Base-by-base conservation (phyloP, 1,284 basidiomycete species). In the Boletus semigastroideus region DNA sequence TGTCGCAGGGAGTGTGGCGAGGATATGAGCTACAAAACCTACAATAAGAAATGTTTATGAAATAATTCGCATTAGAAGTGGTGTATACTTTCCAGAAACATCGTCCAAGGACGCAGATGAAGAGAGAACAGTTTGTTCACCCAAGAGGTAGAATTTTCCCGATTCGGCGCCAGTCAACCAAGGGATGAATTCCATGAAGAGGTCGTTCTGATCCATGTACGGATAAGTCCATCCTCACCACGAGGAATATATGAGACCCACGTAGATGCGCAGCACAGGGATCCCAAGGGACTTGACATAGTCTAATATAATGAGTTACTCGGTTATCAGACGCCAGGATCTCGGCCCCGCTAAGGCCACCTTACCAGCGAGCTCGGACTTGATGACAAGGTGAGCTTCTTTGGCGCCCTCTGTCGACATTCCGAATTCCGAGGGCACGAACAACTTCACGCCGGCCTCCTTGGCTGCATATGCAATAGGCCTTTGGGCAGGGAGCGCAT, bases 391-490 rank as follows among this genome's bases (percentile, higher is more conserved):
- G 25, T 61, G 59, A 14, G 66, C 66, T 0, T 62, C 60, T 41
- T 57, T 61, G 7, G 56, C 53, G 8, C 62, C 63, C 17, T 69
- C 63, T 1, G 65, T 65, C 11, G 61, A 61, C 55, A 61, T 62
- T 6, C 73, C 72, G 22, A 65, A 74, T 49, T 75, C 74, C 9
- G 70, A 72, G 4, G 74, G 74, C 9, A 76, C 62, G 47, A 75
- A 75, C 40, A 72, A 44, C 49, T 68, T 64, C 19, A 74, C 72
- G 11, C 66, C 67, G 0, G 72, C 72, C 28, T 58, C 60, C 57
- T 72, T 73, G 39, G 72, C 69, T 12, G 73, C 74, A 11, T 67
- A 59, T 4, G 69, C 72, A 27, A 76, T 59, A 2, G 56, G 50
- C n/a, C 51, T 49, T 52, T 76, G 74, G 7, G 51, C 46, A 9